Evolutionary conservation across 805 yeast genomes (phyloP).

Genomic region (Wickerhamiella siamensis): DNA sequence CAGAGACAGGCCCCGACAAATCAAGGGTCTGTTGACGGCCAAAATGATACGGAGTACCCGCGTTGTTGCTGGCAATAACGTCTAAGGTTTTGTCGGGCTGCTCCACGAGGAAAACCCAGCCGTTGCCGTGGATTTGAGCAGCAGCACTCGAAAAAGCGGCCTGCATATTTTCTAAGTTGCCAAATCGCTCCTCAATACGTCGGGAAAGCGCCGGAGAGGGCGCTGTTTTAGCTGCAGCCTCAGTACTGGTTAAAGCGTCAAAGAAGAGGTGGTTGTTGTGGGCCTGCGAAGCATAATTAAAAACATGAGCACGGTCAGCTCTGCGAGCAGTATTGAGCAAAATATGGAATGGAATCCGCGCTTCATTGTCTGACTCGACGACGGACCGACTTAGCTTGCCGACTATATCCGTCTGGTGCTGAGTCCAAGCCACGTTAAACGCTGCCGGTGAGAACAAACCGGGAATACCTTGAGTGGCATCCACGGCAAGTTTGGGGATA

Average conservation of each 20-base stretch:
- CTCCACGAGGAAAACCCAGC: slow-evolving; percentile 81
- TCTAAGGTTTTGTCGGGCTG: slow-evolving; percentile 35
- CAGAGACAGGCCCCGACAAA: slow-evolving; percentile 54
- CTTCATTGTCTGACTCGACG: slow-evolving; percentile 66
- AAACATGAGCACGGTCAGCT: slow-evolving; percentile 51
- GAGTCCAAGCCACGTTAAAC: slow-evolving; percentile 62
- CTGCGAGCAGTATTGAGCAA: slow-evolving; percentile 46
- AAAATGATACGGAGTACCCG: slow-evolving; percentile 68
- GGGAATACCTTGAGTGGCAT: slow-evolving; percentile 36
- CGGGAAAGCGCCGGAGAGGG: slow-evolving; percentile 15
- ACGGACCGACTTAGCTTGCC: slow-evolving; percentile 49
- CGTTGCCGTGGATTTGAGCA: slow-evolving; percentile 67
- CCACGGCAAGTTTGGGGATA: slow-evolving; percentile 42
- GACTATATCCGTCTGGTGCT: slow-evolving; percentile 48
- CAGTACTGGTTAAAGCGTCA: slow-evolving; percentile 16
- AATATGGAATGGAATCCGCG: slow-evolving; percentile 60
- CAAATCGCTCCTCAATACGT: slow-evolving; percentile 51
- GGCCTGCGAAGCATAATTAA: slow-evolving; percentile 80
- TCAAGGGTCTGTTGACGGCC: slow-evolving; percentile 51
- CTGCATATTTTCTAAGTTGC: slow-evolving; percentile 62
- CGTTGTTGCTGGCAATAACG: slow-evolving; percentile 71
- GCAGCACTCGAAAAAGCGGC: slow-evolving; percentile 58
- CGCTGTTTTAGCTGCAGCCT: slow-evolving; percentile 5
- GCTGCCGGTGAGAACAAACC: slow-evolving; percentile 56
- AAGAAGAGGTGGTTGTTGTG: slow-evolving; percentile 86